Base-by-base conservation (phyloP, 306 rosid species). In the Boehmeria nivea region DNA sequence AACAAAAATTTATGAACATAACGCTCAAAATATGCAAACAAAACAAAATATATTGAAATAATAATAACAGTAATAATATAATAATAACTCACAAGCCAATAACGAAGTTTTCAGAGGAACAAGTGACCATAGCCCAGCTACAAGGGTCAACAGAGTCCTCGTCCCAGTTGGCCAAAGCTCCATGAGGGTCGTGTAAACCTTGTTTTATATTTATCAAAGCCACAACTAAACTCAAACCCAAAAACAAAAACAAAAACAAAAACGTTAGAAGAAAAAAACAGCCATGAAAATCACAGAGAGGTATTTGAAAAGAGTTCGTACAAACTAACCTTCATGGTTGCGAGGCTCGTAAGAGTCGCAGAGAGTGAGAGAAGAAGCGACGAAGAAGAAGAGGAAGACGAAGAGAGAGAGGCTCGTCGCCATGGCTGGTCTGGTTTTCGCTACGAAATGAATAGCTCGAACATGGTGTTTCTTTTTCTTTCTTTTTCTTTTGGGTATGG, bases 51-150 rank as follows among this genome's bases (percentile, higher is more conserved):
- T n/a, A n/a, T n/a, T n/a, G n/a, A n/a, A n/a, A n/a, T n/a, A n/a
- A n/a, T n/a, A 19, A 58, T 10, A 8, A 1, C 12, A 49, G 6
- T 18, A 47, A 34, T 12, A 20, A n/a, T n/a, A n/a, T n/a, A 13
- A 12, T 10, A 33, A 43, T 23, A 45, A 87, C 85, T 78, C 61
- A 91, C 98, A 91, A 58, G 75, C 93, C 96, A 9, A 84, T 57
- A 45, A 91, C 96, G 38, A 68, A 70, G 45, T 39, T 74, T 26
- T 91, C 98, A 19, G 89, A 46, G 3, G 96, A 87, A 63, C 98
- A 91, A 28, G 96, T 87, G 56, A 87, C 84, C 96, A 91, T 87
- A 45, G 93, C 69, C 96, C 96, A 87, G 49, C 95, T 91, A 64
- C 98, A 91, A 54, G 98, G 95, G 72, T 91, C 98, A 4, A 91